Evolutionary conservation across 2,329 filamentous ascomycete species (phyloP).

Genomic region (Aspergillus quadrilineatus): DNA sequence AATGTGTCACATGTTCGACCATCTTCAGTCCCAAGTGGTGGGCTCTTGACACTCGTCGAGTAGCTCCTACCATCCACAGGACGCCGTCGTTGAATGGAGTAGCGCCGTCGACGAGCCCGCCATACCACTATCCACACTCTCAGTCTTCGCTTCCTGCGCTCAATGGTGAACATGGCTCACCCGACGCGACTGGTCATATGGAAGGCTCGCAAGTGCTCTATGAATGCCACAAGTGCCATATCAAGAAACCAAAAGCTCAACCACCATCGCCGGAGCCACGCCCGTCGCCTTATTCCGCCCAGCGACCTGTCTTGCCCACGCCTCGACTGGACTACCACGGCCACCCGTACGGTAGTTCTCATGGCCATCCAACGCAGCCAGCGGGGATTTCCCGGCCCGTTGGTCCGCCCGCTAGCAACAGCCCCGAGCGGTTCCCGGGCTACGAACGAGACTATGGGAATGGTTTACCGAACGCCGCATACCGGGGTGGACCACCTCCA

Average conservation of each 20-base stretch:
- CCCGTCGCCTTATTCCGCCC: constrained; percentile 35
- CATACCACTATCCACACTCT: constrained; percentile 28
- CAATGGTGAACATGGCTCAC: constrained; percentile 29
- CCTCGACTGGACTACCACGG: constrained; percentile 32
- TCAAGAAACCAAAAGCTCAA: constrained; percentile 42
- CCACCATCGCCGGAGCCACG: constrained; percentile 35
- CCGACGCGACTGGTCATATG: constrained; percentile 12
- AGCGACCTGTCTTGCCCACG: constrained; percentile 36
- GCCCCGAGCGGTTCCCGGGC: constrained; percentile 35
- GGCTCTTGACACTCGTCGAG: constrained; percentile 55
- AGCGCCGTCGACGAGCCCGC: constrained; percentile 25
- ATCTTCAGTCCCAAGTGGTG: constrained; percentile 59
- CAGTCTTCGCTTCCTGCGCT: constrained; percentile 25
- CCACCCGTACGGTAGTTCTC: constrained; percentile 34
- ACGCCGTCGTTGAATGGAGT: constrained; percentile 35
- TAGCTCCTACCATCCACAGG: constrained; percentile 51
- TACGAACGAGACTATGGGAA: constrained; percentile 40
- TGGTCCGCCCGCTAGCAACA: constrained; percentile 28
- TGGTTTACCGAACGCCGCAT: constrained; percentile 34
- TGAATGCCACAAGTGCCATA: constrained; percentile 73
- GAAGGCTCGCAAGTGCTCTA: constrained; percentile 48
- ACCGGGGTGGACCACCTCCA: constrained; percentile 45
- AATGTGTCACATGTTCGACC: constrained; percentile 43
- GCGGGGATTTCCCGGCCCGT: constrained; percentile 31
- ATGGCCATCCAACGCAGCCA: constrained; percentile 28